phyloP scores from a whole-genome alignment of 192 early-diverging fungal species.

The Backusella australiensis region DNA sequence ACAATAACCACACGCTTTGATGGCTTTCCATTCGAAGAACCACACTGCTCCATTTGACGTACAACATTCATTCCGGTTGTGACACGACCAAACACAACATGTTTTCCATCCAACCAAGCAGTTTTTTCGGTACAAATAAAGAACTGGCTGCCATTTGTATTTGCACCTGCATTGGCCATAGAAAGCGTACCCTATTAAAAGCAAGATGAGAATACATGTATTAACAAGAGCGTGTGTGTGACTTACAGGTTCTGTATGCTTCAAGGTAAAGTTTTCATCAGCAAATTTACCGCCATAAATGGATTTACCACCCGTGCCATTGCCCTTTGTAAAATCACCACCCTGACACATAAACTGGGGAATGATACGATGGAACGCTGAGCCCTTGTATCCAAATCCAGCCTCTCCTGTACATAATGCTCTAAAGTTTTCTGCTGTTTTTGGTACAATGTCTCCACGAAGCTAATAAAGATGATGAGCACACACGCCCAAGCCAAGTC shows the following conservation, averaged over 20 bases:
- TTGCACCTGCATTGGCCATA: constrained; percentile 90
- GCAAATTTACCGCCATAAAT: constrained; percentile 80
- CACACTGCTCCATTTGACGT: constrained; percentile 39
- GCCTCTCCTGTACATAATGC: constrained; percentile 94
- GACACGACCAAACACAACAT: constrained; percentile 78
- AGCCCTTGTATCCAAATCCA: constrained; percentile 77
- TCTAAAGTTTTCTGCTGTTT: constrained; percentile 94
- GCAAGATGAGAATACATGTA: constrained; percentile 24
- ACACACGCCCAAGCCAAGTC: too few relatives aligned
- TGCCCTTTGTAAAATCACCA: constrained; percentile 62
- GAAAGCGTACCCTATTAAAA: constrained; percentile 70
- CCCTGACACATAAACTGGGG: constrained; percentile 86
- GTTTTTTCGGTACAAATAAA: constrained; percentile 87
- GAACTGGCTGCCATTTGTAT: constrained; percentile 91
- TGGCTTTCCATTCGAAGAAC: constrained; percentile 31
- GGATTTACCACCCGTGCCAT: constrained; percentile 85
- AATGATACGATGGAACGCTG: constrained; percentile 77
- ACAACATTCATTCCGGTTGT: constrained; percentile 55
- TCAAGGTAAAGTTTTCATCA: constrained; percentile 38
- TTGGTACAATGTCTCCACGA: constrained; percentile 60
- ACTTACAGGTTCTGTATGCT: constrained; percentile 26
- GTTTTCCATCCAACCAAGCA: constrained; percentile 80
- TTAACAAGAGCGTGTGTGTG: constrained; percentile 14
- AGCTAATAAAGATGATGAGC: constrained; percentile 34
- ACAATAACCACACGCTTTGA: constrained; percentile 32